Base-by-base conservation (phyloP, 805 yeast genomes). In the Lachancea kluyveri region DNA sequence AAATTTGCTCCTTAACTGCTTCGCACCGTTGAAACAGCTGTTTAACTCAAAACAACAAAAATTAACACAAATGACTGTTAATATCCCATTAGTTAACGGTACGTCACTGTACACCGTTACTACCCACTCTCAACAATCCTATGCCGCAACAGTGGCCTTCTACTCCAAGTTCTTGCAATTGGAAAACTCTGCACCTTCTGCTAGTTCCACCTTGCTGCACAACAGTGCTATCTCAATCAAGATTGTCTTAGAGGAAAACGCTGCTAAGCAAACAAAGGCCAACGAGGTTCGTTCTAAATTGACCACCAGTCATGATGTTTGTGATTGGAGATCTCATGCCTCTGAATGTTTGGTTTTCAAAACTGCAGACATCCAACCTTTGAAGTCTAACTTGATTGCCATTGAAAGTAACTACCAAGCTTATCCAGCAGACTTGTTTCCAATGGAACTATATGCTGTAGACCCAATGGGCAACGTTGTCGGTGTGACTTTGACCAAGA, bases 401-500 rank as follows among this genome's bases (percentile, higher is more conserved):
- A 42, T 48, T 10, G 41, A 46, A 4, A 46, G 59, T 1, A 60
- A 67, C 9, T 64, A 61, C 34, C 88, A 79, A 55, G 65, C 73
- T 15, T 65, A 70, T 45, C 96, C 97, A 4, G 76, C 78, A 36
- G 82, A 75, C 28, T 61, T 79, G 35, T 72, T 71, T 35, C 95
- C 96, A 4, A 68, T 72, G 43, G 94, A 85, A 56, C 64, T 82
- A 5, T 85, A 79, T 56, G 70, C 77, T 6, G 52, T 81, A 16
- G 96, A 90, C 55, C 96, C 97, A 6, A 62, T 87, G 41, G 95
- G 95, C 12, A 72, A 74, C 45, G 57, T 87, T 17, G 55, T 88
- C 28, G 96, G 96, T 4, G 86, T 88, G 60, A 76, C 94, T 13
- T 64, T 78, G 3, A 60, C 71, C 19, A 51, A 51, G 15, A 77